Percentiles rank a stretch among this genome's conserved stretches.
phyloP scores from a whole-genome alignment of 2,329 filamentous ascomycete genomes.

The Waltergamsia citrina region DNA sequence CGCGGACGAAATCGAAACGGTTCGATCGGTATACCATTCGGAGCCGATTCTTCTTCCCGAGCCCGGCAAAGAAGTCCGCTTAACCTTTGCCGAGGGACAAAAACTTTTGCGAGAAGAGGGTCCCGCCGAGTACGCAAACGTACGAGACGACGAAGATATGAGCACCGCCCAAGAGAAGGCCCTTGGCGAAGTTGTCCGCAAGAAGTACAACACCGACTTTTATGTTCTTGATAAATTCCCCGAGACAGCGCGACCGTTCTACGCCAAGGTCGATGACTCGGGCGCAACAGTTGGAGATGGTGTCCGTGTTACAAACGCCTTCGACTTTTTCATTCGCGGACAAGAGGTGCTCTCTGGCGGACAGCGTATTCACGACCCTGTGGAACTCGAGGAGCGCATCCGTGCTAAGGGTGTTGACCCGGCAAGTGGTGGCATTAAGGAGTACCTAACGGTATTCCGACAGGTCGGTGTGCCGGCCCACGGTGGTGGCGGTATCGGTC shows the following conservation, averaged over 20 bases:
- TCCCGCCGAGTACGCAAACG: conserved; percentile 54
- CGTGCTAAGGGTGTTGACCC: conserved; percentile 74
- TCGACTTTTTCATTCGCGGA: conserved; percentile 83
- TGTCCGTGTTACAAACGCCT: conserved; percentile 48
- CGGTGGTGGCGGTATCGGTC: conserved; percentile 79
- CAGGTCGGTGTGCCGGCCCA: conserved; percentile 83
- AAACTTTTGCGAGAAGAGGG: conserved; percentile 69
- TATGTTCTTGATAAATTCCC: conserved; percentile 97
- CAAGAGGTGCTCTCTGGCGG: conserved; percentile 91
- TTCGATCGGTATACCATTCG: conserved; percentile 67
- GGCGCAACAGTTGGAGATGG: too few species aligned
- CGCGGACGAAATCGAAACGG: conserved; percentile 60
- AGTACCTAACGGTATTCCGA: conserved; percentile 76
- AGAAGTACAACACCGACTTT: conserved; percentile 92
- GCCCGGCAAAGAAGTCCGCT: conserved; percentile 62
- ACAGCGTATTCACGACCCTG: conserved; percentile 79
- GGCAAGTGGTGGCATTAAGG: conserved; percentile 63
- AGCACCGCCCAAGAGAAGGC: conserved; percentile 76
- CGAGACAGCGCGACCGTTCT: conserved; percentile 81
- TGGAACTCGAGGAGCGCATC: conserved; percentile 69
- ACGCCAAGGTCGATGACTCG: conserved; percentile 74
- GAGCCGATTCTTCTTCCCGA: conserved; percentile 69
- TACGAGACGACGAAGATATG: conserved; percentile 71
- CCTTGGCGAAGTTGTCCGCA: conserved; percentile 75
- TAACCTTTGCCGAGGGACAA: conserved; percentile 72